Evolutionary conservation across 192 early-diverging fungal species (phyloP), one percentile per base, ranked within the genome.

Genomic region (Umbelopsis sp.): DNA sequence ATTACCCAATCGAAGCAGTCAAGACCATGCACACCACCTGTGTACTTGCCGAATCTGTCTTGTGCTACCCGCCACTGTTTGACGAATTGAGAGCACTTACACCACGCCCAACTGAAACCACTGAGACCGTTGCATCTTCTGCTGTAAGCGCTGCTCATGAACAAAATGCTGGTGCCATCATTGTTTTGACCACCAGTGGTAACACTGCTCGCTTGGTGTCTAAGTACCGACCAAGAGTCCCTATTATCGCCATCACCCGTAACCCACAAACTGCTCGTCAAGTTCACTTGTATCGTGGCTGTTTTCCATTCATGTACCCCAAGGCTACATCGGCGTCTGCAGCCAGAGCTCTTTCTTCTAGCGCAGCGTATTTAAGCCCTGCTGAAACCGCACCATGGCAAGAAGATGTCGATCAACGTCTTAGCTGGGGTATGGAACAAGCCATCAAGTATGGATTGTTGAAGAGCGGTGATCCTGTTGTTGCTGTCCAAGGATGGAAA

Each of bases 11-110:
- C 69, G 86, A 92, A 75, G 92, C 97, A 45, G 94, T 99, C 49
- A 80, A 87, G 51, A 98, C 96, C 88, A 99, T 99, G 96, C 84
- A 93, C 80, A 89, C 92, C 70, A 96, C 97, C 68, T 92, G 95
- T 80, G 81, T 92, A 37, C 86, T 95, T 51, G 95, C 97, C 68
- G 97, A 99, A 82, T 90, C 92, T 3, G 92, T 93, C 67, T 92
- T 95, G 65, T 95, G 93, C 81, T 98, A 99, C 84, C 91, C 94
- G 37, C 92, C 95, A 72, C 86, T 95, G 37, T 99, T 94, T 82
- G 92, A 94, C 78, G 89, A 95, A 74, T 82, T 99, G 48, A 89
- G 94, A 58, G 82, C 90, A 12, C 84, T 91, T 66, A 85, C 93
- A 68, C 74, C 79, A 25, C 82, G 91, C 3, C 96, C 97, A 35